phyloP scores from a whole-genome alignment of 192 early-diverging fungal genomes.

The Glomus cerebriforme region DNA sequence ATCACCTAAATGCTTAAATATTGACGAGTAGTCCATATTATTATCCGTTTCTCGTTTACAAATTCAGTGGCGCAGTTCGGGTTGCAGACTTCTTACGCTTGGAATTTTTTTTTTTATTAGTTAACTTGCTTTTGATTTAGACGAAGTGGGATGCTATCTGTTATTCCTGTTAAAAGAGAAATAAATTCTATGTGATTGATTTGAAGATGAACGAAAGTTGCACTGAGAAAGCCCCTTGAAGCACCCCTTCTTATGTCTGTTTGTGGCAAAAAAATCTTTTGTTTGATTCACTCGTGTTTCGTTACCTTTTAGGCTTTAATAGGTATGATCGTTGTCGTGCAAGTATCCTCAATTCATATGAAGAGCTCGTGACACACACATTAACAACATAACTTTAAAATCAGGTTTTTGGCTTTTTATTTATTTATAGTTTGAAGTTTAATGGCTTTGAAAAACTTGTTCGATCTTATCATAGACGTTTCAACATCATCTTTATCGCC shows the following conservation, averaged over 20 bases:
- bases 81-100: background rate
- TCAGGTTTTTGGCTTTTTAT: background rate
- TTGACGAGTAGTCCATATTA: conserved; percentile 5
- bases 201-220: background rate
- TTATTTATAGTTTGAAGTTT: background rate
- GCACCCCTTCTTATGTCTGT: background rate
- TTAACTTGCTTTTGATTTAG: background rate
- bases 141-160: background rate
- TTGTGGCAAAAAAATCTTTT: conserved; percentile 24
- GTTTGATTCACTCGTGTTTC: conserved; percentile 22
- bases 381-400: background rate
- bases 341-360: conserved; percentile 9
- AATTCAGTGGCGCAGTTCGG: background rate
- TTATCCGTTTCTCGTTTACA: background rate
- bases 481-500: background rate
- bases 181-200: background rate
- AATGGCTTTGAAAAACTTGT: background rate
- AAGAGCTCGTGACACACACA: background rate
- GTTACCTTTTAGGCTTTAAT: conserved; percentile 15
- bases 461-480: background rate
- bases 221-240: conserved; percentile 1
- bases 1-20: background rate
- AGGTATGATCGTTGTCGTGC: background rate
- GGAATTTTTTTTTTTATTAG: background rate
- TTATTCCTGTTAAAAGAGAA: background rate